phyloP scores from a whole-genome alignment of 2,329 filamentous ascomycete species.

The Grosmannia penicillata region DNA sequence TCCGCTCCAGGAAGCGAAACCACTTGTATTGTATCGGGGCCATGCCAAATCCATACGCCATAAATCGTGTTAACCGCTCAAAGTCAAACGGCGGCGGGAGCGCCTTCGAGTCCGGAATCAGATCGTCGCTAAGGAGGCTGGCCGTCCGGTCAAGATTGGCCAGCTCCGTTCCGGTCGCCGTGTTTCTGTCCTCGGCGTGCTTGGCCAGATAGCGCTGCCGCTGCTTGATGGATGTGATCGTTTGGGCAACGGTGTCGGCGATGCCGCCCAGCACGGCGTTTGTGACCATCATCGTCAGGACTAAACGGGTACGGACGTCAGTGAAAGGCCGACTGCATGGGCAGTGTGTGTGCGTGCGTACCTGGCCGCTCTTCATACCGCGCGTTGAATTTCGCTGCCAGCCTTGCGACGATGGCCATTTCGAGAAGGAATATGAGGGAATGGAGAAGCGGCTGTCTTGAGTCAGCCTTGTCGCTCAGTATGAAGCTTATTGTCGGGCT shows the following conservation, averaged over 20 bases:
- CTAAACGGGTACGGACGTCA: constrained; percentile 22
- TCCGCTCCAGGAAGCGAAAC: constrained; percentile 71
- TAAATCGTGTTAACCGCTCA: constrained; percentile 84
- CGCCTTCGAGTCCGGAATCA: constrained; percentile 47
- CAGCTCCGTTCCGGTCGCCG: constrained; percentile 65
- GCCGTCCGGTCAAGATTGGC: constrained; percentile 75
- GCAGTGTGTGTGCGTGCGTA: too few species aligned
- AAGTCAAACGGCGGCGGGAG: constrained; percentile 85
- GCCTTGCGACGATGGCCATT: constrained; percentile 69
- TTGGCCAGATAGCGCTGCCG: constrained; percentile 53
- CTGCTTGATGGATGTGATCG: constrained; percentile 69
- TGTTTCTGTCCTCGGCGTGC: constrained; percentile 39
- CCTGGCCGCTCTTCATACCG: constrained; percentile 86
- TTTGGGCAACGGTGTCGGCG: constrained; percentile 90
- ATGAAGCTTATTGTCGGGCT: constrained; percentile 2
- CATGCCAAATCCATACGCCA: constrained; percentile 96
- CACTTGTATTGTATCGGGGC: constrained; percentile 89
- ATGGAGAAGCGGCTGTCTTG: constrained; percentile 66
- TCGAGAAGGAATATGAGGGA: constrained; percentile 73
- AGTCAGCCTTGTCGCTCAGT: constrained; percentile 7
- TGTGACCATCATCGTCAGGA: constrained; percentile 97
- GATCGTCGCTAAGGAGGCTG: constrained; percentile 46
- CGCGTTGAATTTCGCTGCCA: constrained; percentile 78
- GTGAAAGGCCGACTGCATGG: too few species aligned
- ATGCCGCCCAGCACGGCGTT: constrained; percentile 92